Conservation (phyloP, 495 filamentous ascomycete species). For the Hyaloscypha finlandica region DNA sequence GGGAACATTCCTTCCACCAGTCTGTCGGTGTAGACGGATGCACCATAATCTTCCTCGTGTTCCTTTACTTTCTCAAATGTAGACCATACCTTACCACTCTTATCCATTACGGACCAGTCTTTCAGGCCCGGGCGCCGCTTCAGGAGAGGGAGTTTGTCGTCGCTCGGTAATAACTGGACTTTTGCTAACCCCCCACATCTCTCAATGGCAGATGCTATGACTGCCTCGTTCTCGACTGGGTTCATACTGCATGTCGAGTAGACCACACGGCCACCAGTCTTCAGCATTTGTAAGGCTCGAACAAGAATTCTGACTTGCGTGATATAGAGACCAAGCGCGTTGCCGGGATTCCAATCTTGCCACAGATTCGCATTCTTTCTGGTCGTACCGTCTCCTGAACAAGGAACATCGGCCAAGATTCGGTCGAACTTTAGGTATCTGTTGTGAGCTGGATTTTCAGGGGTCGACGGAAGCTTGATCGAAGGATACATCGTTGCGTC, state of each 20-base stretch:
- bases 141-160: constrained; percentile 70
- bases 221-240: constrained; percentile 96
- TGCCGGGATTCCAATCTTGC: constrained; percentile 89
- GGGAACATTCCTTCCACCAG: constrained; percentile 85
- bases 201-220: constrained; percentile 81
- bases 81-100: constrained; percentile 70
- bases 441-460: constrained; percentile 53
- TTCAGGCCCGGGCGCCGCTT: constrained; percentile 73
- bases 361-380: constrained; percentile 91
- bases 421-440: constrained; percentile 94
- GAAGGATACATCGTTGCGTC: constrained; percentile 95
- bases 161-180: constrained; percentile 81
- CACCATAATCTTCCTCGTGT: constrained; percentile 56
- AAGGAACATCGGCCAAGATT: constrained; percentile 94
- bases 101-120: constrained; percentile 88
- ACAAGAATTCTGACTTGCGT: constrained; percentile 89
- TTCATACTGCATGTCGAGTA: constrained; percentile 99
- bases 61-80: constrained; percentile 76
- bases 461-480: constrained; percentile 68
- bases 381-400: constrained; percentile 90
- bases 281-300: constrained; percentile 93
- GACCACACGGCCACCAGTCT: constrained; percentile 88
- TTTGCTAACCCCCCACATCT: constrained; percentile 84
- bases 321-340: constrained; percentile 78
- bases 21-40: constrained; percentile 54